Conservation (phyloP, 441 rosid genomes). For the Syzygium malaccense region DNA sequence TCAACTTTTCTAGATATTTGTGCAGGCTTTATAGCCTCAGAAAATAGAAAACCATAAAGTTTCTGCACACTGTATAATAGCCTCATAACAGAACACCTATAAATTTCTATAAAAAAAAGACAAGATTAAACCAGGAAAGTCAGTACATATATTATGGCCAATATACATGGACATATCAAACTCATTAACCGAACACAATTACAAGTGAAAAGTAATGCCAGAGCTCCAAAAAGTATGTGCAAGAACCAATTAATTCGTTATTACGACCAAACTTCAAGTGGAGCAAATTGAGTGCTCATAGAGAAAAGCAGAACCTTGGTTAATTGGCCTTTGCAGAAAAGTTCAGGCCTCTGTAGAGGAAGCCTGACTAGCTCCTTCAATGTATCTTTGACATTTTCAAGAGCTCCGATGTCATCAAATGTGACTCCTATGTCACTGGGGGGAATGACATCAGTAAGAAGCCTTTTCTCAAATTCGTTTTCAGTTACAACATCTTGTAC, state of each 20-base stretch:
- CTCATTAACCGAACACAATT: neutral
- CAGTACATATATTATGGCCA: neutral
- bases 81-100: neutral
- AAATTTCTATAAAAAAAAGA: neutral
- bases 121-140: neutral
- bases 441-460: constrained; percentile 85
- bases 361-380: constrained; percentile 94
- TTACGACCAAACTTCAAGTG: neutral
- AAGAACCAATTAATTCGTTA: neutral
- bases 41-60: neutral
- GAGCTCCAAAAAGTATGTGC: neutral
- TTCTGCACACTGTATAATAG: neutral
- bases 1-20: neutral
- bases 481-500: constrained; percentile 84
- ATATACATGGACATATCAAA: neutral
- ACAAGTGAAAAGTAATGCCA: neutral
- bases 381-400: constrained; percentile 91
- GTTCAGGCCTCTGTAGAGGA: constrained; percentile 88
- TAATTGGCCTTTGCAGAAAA: constrained; percentile 88
- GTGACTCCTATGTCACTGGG: constrained; percentile 93
- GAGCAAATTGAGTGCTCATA: neutral
- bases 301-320: constrained; percentile 51
- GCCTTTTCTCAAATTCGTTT: constrained; percentile 93
- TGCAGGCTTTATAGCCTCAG: neutral
- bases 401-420: constrained; percentile 87